Conservation (phyloP, 2,329 filamentous ascomycete species). For the Dothistroma pini region DNA sequence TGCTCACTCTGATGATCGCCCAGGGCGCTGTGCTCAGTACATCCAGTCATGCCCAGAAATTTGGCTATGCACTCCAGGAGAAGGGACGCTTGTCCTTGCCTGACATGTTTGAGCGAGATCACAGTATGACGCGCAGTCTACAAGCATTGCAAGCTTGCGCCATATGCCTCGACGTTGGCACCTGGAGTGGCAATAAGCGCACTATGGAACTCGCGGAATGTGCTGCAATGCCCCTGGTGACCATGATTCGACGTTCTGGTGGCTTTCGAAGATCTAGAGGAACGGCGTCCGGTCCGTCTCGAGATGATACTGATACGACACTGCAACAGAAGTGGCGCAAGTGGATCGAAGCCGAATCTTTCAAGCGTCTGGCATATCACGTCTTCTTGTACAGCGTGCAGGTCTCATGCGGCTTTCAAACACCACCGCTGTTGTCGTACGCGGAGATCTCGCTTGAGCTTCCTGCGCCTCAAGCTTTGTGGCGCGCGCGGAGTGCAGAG, state of each 20-base stretch:
- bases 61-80: slow-evolving; percentile 22
- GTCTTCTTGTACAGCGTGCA: slow-evolving; percentile 21
- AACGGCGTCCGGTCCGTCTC: slow-evolving; percentile 6
- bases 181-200: slow-evolving; percentile 23
- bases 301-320: slow-evolving; percentile 9
- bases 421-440: slow-evolving; percentile 19
- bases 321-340: slow-evolving; percentile 18
- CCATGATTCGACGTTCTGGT: slow-evolving; percentile 21
- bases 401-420: slow-evolving; percentile 19
- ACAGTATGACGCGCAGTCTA: slow-evolving; percentile 17
- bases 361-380: slow-evolving; percentile 19
- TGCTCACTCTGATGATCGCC: slow-evolving; percentile 19
- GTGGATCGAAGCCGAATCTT: slow-evolving; percentile 22
- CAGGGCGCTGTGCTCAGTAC: slow-evolving; percentile 19
- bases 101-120: slow-evolving; percentile 20
- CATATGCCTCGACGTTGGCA: slow-evolving; percentile 18
- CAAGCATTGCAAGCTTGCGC: slow-evolving; percentile 19
- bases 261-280: slow-evolving; percentile 15
- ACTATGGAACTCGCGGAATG: slow-evolving; percentile 21
- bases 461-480: slow-evolving; percentile 16
- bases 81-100: slow-evolving; percentile 15
- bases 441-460: slow-evolving; percentile 22
- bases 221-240: slow-evolving; percentile 16
- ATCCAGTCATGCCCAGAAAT: slow-evolving; percentile 20
- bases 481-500: slow-evolving; percentile 15